Evolutionary conservation across 108 stramenopile genomes (phyloP), one percentile per base, ranked within the genome.

Genomic region (Craspedostauros australis): DNA sequence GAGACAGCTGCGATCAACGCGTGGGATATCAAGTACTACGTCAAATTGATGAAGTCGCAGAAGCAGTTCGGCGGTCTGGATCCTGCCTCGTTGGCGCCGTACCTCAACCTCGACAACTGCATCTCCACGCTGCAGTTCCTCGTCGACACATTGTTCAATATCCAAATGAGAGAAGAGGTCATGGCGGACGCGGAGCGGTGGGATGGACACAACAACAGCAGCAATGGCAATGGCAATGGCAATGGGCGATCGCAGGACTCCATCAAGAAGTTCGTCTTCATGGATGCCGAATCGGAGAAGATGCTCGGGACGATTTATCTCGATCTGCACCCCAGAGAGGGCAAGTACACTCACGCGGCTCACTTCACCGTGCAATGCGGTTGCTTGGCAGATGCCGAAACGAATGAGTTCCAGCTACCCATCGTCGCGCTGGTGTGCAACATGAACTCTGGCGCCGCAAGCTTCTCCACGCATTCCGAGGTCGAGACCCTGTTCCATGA

Each of bases 281-380:
- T 60, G 39, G 83, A 83, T 41, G 71, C 73, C 21, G 56, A 60
- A 1, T 57, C 57, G 12, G 68, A 59, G 24, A 46, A 51, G 30
- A 51, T 63, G 21, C 51, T 96, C 25, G 98, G 96, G 1, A 87
- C 80, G 6, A 73, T 99, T 66, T 99, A 94, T 60, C 54, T 97
- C 34, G 98, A 99, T 62, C 62, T 97, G 48, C 80, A 86, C 67
- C 84, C 86, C 11, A 75, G 95, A 19, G 73, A 77, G 8, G 86
- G 86, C 18, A 99, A 99, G 58, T 97, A 86, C 56, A 60, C 72
- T 27, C 95, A 96, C 63, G 91, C 96, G 3, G 98, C 98, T 6
- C 98, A 99, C 60, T 99, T 96, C 62, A 97, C 95, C 4, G 88
- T 99, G 15, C 88, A 88, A 15, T 97, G 98, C 54, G 96, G 96